Evolutionary conservation across 768 basidiomycete genomes (phyloP), one percentile per base, ranked within the genome.

Genomic region (Pisolithus microcarpus): DNA sequence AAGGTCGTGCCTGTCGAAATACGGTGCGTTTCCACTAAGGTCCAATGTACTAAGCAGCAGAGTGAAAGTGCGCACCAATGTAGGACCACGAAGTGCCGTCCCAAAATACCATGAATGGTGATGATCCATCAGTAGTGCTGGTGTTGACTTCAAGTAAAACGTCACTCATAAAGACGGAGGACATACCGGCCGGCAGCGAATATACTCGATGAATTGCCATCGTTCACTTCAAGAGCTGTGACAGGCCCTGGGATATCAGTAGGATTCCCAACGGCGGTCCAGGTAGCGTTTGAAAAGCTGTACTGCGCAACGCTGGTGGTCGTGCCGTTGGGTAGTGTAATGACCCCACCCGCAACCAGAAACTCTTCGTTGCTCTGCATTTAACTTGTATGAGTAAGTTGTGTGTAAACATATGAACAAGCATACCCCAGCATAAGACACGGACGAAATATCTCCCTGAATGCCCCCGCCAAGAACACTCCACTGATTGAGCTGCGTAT

Each of bases 141-240:
- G 23, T 11, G 5, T 21, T 36, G 42, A 30, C 46, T 50, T 44
- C 45, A 45, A n/a, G 40, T 40, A 46, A 28, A 6, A 19, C 18
- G 2, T 40, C 15, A 37, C 18, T 9, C 19, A 21, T 13, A 38
- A 53, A 42, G 38, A n/a, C 8, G 39, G 45, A 11, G 15, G n/a
- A 68, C 83, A 63, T 54, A 91, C 84, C 78, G 80, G 58, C 95
- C 95, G 31, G 93, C 91, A 43, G 86, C 90, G 60, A 93, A 99
- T 50, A 98, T 78, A 60, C 88, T 95, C 58, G 81, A 87, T 1
- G 70, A 64, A 62, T 96, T 91, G 19, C 79, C 77, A 55, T 83
- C 73, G 65, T 98, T 90, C 38, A 92, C 85, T 48, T 86, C 85
- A 47, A 97, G 65, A 10, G 95, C 93, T 3, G 91, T 87, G 2